Percentiles rank a stretch among this genome's conserved stretches.
phyloP scores from a whole-genome alignment of 345 rosid genomes.

The Chamaenerion angustifolium region DNA sequence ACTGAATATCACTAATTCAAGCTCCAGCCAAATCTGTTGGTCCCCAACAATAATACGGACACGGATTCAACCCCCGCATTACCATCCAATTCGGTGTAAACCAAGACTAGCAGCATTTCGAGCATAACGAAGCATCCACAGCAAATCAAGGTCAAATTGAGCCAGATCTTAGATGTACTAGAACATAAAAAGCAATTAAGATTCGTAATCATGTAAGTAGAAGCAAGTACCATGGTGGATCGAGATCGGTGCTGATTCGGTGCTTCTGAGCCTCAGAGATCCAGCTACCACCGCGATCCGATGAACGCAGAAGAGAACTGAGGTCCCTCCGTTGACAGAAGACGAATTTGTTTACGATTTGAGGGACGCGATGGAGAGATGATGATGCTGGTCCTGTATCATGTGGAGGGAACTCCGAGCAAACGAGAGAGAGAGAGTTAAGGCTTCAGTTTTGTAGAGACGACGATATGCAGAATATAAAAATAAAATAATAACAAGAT shows the following conservation, averaged over 20 bases:
- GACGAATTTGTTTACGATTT: neutral
- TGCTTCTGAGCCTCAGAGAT: neutral
- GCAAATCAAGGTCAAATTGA: neutral
- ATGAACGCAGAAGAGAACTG: no score
- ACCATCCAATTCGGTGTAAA: neutral
- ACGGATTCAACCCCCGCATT: constrained; percentile 1
- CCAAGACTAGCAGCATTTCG: neutral
- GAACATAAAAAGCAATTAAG: constrained; percentile 1
- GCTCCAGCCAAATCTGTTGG: no score
- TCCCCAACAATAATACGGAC: neutral
- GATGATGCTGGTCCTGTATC: no score
- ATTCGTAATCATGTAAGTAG: neutral
- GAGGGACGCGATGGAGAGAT: neutral
- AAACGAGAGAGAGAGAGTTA: no score
- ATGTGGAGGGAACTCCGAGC: no score
- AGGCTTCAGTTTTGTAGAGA: no score
- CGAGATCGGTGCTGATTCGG: constrained; percentile 5
- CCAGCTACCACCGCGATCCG: neutral
- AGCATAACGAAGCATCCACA: neutral
- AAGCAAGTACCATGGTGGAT: constrained; percentile 5
- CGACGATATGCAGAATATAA: no score
- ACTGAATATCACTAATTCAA: neutral
- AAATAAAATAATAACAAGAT: no score
- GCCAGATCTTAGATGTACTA: constrained; percentile 7
- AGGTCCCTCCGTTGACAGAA: neutral